Evolutionary conservation across 257 asterid species (phyloP).

Genomic region (Forsythia suspensa): DNA sequence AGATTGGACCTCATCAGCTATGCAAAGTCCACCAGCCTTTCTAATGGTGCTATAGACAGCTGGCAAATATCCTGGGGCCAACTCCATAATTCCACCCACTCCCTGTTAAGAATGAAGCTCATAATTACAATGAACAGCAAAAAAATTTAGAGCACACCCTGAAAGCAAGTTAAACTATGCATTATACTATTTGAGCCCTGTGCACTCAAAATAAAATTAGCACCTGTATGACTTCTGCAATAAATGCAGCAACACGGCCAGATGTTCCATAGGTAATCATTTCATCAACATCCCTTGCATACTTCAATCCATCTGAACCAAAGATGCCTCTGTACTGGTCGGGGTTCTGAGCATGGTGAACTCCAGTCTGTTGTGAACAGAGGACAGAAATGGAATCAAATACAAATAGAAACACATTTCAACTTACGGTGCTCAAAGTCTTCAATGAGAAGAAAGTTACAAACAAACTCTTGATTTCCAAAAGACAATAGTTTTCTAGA

Average conservation of each 20-base stretch:
- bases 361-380: conserved; percentile 62
- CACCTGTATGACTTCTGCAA: conserved; percentile 94
- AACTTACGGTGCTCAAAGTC: background rate
- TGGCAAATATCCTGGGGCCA: conserved; percentile 94
- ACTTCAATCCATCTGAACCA: conserved; percentile 81
- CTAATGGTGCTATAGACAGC: conserved; percentile 66
- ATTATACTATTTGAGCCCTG: background rate
- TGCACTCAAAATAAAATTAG: background rate
- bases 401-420: background rate
- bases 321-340: conserved; percentile 90
- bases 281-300: conserved; percentile 88
- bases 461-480: background rate
- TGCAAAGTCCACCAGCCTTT: conserved; percentile 93
- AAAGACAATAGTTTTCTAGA: conserved; percentile 1
- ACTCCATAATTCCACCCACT: conserved; percentile 93
- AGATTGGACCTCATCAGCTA: conserved; percentile 95
- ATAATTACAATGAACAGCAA: conserved; percentile 4
- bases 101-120: conserved; percentile 51
- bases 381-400: conserved; percentile 6
- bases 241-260: conserved; percentile 80
- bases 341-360: conserved; percentile 87
- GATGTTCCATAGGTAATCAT: conserved; percentile 84
- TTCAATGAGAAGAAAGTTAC: background rate
- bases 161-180: background rate
- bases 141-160: background rate